Percentiles rank a stretch among this genome's conserved stretches.
Evolutionary conservation across 75 land plant species (phyloP).

Genomic region (Sequoia sempervirens): DNA sequence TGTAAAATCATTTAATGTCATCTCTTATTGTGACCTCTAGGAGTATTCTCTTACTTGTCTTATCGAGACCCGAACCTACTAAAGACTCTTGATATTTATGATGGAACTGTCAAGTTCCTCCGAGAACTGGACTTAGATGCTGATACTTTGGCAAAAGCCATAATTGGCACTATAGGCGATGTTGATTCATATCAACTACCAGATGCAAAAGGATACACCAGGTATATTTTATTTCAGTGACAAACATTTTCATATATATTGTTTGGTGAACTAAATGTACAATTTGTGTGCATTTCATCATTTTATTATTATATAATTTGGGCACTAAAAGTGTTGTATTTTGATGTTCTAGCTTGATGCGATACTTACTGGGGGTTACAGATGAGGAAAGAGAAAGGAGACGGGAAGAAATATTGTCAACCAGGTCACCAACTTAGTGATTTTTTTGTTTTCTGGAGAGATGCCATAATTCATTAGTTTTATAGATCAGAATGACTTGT

Average conservation of each 20-base stretch:
- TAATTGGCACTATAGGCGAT: slow-evolving; percentile 98
- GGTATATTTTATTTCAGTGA: slow-evolving; percentile 32
- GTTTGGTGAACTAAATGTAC: background rate
- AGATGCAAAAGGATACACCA: slow-evolving; percentile 98
- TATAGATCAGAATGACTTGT: background rate
- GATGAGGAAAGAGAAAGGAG: slow-evolving; percentile 93
- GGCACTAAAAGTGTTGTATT: background rate
- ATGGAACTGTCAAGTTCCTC: slow-evolving; percentile 74
- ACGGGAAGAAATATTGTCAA: slow-evolving; percentile 91
- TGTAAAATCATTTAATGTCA: background rate
- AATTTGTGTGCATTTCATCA: background rate
- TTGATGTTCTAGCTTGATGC: slow-evolving; percentile 60
- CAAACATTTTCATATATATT: background rate
- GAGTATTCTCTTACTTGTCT: slow-evolving; percentile 92
- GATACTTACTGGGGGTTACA: slow-evolving; percentile 80
- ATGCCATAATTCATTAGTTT: background rate
- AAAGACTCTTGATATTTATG: slow-evolving; percentile 91
- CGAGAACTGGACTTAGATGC: slow-evolving; percentile 83
- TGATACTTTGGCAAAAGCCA: slow-evolving; percentile 90
- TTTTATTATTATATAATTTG: background rate
- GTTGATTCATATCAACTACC: slow-evolving; percentile 97
- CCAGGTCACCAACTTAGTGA: slow-evolving; percentile 47
- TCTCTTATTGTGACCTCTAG: slow-evolving; percentile 26
- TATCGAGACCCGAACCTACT: slow-evolving; percentile 96
- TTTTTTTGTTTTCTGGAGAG: background rate